phyloP scores from a whole-genome alignment of 2,329 filamentous ascomycete genomes.

The Sclerotinia glacialis region DNA sequence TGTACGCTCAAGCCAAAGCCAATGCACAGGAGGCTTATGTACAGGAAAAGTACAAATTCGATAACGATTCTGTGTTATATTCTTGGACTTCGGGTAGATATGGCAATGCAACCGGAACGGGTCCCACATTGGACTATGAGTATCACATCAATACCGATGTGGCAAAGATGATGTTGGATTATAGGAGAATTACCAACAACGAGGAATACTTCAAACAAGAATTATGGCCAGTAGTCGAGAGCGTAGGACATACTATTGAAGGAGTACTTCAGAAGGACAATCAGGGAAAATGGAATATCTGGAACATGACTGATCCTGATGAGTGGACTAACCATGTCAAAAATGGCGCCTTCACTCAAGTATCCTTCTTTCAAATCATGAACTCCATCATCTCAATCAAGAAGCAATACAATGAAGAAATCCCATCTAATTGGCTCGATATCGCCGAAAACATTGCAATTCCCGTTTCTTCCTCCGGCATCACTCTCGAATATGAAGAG shows the following conservation, averaged over 20 bases:
- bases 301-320: slow-evolving; percentile 66
- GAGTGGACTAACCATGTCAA: slow-evolving; percentile 38
- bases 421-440: slow-evolving; percentile 55
- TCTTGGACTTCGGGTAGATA: slow-evolving; percentile 29
- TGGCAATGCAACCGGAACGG: slow-evolving; percentile 30
- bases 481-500: slow-evolving; percentile 44
- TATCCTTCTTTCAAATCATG: slow-evolving; percentile 41
- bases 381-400: slow-evolving; percentile 43
- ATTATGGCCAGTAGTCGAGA: slow-evolving; percentile 25
- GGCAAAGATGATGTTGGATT: slow-evolving; percentile 17
- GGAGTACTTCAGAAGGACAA: slow-evolving; percentile 20
- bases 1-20: slow-evolving; percentile 41
- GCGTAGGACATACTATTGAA: slow-evolving; percentile 22
- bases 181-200: slow-evolving; percentile 21
- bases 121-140: slow-evolving; percentile 27
- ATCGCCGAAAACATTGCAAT: slow-evolving; percentile 55
- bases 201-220: slow-evolving; percentile 22
- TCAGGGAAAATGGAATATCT: slow-evolving; percentile 40
- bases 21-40: slow-evolving; percentile 28
- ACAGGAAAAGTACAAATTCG: slow-evolving; percentile 24
- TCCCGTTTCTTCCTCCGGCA: slow-evolving; percentile 52
- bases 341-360: slow-evolving; percentile 62
- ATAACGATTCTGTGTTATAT: slow-evolving; percentile 23
- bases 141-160: slow-evolving; percentile 31
- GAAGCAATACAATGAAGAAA: slow-evolving; percentile 19